Percentiles rank a stretch among this genome's conserved stretches.
These are phyloP conservation scores for Torulaspora microellipsoides DNA, from an alignment of 805 yeast species.

Conservation along the genomic window DNA sequence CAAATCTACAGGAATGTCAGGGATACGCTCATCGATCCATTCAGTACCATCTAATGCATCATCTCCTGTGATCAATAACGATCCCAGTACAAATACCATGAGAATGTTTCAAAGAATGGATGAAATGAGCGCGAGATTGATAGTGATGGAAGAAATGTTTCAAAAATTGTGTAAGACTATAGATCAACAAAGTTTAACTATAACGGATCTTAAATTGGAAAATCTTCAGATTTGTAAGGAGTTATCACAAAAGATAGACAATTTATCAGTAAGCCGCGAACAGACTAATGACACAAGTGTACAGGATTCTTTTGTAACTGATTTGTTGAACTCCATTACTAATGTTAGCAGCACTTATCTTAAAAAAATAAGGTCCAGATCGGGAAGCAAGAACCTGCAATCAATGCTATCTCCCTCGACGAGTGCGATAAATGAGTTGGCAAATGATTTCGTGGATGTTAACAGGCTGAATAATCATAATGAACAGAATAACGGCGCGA, in stretches of 20 bases:
- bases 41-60: conserved; percentile 9
- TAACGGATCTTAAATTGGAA: conserved; percentile 12
- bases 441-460: neutral
- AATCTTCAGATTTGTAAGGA: conserved; percentile 8
- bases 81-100: conserved; percentile 15
- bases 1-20: conserved; percentile 9
- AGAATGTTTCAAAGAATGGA: conserved; percentile 34
- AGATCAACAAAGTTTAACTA: conserved; percentile 20
- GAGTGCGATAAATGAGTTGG: conserved; percentile 1
- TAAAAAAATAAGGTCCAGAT: conserved; percentile 15
- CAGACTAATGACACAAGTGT: conserved; percentile 4
- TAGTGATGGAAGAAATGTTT: conserved; percentile 32
- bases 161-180: conserved; percentile 23
- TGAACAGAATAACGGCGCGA: conserved; percentile 2
- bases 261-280: conserved; percentile 3
- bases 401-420: neutral
- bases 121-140: conserved; percentile 30
- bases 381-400: neutral
- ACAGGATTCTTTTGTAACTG: conserved; percentile 26
- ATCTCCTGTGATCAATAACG: conserved; percentile 9
- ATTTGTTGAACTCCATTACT: conserved; percentile 29
- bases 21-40: conserved; percentile 9
- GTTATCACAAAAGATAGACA: conserved; percentile 4
- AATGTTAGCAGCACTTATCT: conserved; percentile 28
- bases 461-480: conserved; percentile 3